A percentile compares a stretch with the other conserved stretches of the same genome.
Conservation (phyloP, 106 monocot species). For the Dendrobium catenatum region DNA sequence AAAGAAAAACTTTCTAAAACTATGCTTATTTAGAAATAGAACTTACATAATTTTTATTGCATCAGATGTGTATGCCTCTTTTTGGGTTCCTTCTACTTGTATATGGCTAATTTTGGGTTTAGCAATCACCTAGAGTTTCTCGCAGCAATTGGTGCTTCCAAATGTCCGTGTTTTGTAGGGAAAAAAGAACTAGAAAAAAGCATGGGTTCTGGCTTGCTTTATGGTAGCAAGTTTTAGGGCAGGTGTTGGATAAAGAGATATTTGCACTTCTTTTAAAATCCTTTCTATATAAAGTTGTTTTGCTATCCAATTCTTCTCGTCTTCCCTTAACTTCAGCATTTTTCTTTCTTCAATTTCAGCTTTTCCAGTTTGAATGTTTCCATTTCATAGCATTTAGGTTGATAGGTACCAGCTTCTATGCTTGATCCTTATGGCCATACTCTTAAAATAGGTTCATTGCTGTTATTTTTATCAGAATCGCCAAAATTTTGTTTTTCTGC, state of each 20-base stretch:
- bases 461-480: neutral
- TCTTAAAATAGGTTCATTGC: neutral
- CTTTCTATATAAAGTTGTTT: neutral
- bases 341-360: neutral
- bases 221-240: neutral
- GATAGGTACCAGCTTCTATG: neutral
- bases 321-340: neutral
- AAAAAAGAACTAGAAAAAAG: neutral
- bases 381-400: neutral
- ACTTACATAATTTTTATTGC: neutral
- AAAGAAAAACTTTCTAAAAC: neutral
- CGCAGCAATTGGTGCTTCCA: neutral
- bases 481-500: neutral
- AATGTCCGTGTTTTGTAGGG: neutral
- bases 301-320: neutral
- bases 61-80: neutral
- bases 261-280: neutral
- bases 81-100: neutral
- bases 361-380: neutral
- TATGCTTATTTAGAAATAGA: neutral
- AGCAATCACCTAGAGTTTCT: neutral
- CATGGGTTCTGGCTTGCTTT: neutral
- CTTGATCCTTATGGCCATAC: neutral
- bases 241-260: neutral
- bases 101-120: neutral